A percentile compares a stretch with the other conserved stretches of the same genome.
phyloP scores from a whole-genome alignment of 257 asterid genomes.

The Solanum corneliomulleri region DNA sequence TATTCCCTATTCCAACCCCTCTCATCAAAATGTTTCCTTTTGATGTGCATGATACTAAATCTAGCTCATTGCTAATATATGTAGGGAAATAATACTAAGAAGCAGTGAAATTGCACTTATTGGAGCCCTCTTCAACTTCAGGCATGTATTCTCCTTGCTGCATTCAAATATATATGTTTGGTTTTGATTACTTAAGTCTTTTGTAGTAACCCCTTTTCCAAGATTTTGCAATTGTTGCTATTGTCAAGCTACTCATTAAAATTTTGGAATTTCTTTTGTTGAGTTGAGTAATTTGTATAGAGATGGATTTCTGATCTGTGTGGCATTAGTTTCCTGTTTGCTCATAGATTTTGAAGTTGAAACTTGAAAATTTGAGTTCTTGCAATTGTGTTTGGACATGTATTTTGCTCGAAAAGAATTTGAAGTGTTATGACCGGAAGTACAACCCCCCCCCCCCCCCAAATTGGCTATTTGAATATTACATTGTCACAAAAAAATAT shows the following conservation, averaged over 20 bases:
- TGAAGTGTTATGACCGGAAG: background rate
- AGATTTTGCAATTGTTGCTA: background rate
- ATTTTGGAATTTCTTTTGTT: background rate
- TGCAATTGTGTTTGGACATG: background rate
- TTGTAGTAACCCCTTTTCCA: background rate
- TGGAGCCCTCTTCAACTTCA: conserved; percentile 77
- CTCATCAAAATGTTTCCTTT: background rate
- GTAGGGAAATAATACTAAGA: conserved; percentile 68
- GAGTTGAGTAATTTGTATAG: background rate
- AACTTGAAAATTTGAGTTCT: background rate
- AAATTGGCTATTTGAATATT: background rate
- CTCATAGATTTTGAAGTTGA: background rate
- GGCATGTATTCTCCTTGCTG: conserved; percentile 19
- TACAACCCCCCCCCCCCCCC: too few relatives aligned
- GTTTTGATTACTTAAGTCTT: background rate
- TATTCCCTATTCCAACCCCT: background rate
- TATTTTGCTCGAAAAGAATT: background rate
- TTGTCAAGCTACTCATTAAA: background rate
- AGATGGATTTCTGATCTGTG: background rate
- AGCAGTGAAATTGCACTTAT: conserved; percentile 68
- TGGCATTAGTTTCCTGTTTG: background rate
- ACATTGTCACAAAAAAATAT: background rate
- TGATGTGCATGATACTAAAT: background rate
- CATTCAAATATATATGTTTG: background rate
- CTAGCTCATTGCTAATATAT: background rate